These are phyloP conservation scores for Cupressus sempervirens DNA, from an alignment of 75 land plant species.

Conservation along the genomic window DNA sequence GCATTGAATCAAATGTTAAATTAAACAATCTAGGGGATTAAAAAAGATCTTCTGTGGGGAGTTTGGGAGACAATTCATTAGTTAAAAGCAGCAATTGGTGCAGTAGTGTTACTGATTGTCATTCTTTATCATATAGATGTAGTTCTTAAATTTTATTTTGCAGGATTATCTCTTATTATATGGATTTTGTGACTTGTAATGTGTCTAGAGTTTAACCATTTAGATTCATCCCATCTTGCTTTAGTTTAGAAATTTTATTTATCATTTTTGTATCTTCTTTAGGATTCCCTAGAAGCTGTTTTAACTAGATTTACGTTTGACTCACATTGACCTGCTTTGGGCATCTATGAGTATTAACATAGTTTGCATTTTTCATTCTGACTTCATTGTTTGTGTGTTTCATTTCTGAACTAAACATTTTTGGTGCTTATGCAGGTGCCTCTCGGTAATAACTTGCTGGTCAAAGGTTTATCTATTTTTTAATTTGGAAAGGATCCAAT, in stretches of 20 bases:
- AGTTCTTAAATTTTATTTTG: neutral
- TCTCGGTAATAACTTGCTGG: constrained; percentile 4
- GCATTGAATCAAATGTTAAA: neutral
- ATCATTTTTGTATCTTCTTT: neutral
- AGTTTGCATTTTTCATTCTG: neutral
- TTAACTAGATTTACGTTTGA: neutral
- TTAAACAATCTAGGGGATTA: neutral
- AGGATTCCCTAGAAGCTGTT: neutral
- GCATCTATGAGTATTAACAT: neutral
- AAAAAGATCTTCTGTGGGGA: too few species aligned
- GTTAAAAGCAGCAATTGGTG: neutral
- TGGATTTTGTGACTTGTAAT: neutral
- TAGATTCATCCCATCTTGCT: neutral
- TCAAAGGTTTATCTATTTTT: constrained; percentile 7
- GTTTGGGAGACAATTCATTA: neutral
- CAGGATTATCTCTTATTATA: neutral
- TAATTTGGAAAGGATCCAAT: constrained; percentile 2
- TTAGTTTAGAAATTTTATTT: neutral
- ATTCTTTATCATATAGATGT: too few species aligned
- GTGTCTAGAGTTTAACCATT: neutral
- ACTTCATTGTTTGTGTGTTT: constrained; percentile 10
- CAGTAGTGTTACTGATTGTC: neutral
- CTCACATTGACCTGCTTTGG: neutral
- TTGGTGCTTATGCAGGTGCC: constrained; percentile 4
- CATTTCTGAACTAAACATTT: constrained; percentile 10